Evolutionary conservation across 2,329 filamentous ascomycete species (phyloP).

Genomic region (Monosporascus sp.): DNA sequence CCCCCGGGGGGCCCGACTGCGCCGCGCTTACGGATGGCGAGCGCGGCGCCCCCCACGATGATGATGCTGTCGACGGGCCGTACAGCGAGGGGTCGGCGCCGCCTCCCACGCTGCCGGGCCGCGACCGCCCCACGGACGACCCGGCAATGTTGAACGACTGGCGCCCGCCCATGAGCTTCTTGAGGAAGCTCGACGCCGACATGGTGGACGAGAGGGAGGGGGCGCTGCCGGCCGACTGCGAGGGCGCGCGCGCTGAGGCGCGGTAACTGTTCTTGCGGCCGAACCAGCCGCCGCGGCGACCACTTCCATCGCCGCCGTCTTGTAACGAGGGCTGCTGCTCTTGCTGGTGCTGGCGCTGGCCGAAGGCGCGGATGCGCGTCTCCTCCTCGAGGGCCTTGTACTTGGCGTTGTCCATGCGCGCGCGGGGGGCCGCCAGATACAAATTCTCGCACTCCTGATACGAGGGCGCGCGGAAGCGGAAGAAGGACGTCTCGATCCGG

Average conservation of each 20-base stretch:
- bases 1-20: slow-evolving; percentile 38
- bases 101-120: slow-evolving; percentile 41
- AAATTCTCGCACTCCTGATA: slow-evolving; percentile 73
- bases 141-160: slow-evolving; percentile 75
- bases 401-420: slow-evolving; percentile 87
- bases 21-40: slow-evolving; percentile 54
- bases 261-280: slow-evolving; percentile 62
- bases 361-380: slow-evolving; percentile 68
- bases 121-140: slow-evolving; percentile 61
- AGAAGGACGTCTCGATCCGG: slow-evolving; percentile 62
- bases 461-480: slow-evolving; percentile 82
- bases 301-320: slow-evolving; percentile 43
- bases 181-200: slow-evolving; percentile 72
- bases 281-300: slow-evolving; percentile 51
- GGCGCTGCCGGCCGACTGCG: slow-evolving; percentile 61
- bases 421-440: slow-evolving; percentile 81
- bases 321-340: slow-evolving; percentile 33
- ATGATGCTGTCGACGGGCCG: slow-evolving; percentile 44
- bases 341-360: slow-evolving; percentile 32
- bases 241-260: slow-evolving; percentile 55
- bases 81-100: slow-evolving; percentile 56
- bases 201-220: slow-evolving; percentile 54
- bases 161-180: slow-evolving; percentile 66
- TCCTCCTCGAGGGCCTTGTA: slow-evolving; percentile 67
- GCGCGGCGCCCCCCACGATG: slow-evolving; percentile 48